Evolutionary conservation across 2,329 filamentous ascomycete species (phyloP).

Genomic region (Xenoacremonium recifei): DNA sequence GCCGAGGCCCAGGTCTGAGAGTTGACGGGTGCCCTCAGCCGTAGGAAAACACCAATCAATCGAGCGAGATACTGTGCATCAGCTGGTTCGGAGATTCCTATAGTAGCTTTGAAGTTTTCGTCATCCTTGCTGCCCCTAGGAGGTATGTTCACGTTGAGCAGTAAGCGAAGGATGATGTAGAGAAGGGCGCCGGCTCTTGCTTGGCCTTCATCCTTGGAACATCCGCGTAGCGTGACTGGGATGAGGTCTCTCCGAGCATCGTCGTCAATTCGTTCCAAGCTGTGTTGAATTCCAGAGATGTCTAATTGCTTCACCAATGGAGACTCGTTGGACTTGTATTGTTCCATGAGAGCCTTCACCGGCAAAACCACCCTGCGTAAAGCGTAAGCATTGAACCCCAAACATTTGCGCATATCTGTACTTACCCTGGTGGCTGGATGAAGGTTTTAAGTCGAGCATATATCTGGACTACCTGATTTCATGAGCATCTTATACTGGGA

Average conservation of each 20-base stretch:
- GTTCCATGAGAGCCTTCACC: slow-evolving; percentile 78
- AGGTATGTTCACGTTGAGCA: slow-evolving; percentile 71
- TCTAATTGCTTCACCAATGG: slow-evolving; percentile 84
- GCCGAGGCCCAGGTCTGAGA: slow-evolving; percentile 28
- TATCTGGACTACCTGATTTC: slow-evolving; percentile 46
- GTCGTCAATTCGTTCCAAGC: slow-evolving; percentile 50
- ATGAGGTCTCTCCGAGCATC: slow-evolving; percentile 69
- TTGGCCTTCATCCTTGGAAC: slow-evolving; percentile 30
- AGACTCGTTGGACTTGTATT: slow-evolving; percentile 77
- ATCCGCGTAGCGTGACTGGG: slow-evolving; percentile 45
- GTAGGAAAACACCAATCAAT: slow-evolving; percentile 75
- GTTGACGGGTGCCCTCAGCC: slow-evolving; percentile 30
- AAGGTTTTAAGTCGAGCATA: slow-evolving; percentile 54
- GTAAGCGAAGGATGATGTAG: slow-evolving; percentile 75
- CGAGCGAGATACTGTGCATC: slow-evolving; percentile 74
- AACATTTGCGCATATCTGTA: too few relatives aligned
- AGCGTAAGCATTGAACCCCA: neutral
- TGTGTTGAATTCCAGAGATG: slow-evolving; percentile 85
- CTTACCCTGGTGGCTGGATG: slow-evolving; percentile 50
- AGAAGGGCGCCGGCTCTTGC: slow-evolving; percentile 61
- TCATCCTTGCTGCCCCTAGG: slow-evolving; percentile 79
- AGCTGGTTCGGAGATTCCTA: slow-evolving; percentile 63
- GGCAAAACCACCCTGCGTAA: slow-evolving; percentile 67
- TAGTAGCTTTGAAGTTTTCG: slow-evolving; percentile 58
- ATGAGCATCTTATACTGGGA: slow-evolving; percentile 2